Evolutionary conservation across 2,329 filamentous ascomycete genomes (phyloP).

Genomic region (Purpureocillium takamizusanense): DNA sequence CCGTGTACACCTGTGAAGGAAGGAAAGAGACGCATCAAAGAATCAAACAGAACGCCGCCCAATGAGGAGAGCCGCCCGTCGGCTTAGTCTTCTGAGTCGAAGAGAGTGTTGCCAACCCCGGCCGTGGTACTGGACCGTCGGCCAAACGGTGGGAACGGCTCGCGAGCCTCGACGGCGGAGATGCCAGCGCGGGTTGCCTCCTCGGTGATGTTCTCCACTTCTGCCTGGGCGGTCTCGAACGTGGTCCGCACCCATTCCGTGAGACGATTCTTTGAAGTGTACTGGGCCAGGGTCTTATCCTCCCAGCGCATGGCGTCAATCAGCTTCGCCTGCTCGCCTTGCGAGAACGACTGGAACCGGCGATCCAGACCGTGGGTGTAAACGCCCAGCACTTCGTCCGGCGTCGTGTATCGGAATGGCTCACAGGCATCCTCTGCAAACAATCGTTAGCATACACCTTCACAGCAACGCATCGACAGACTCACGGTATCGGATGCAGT

Average conservation of each 20-base stretch:
- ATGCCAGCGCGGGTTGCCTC: slow-evolving; percentile 14
- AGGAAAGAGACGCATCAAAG: too few relatives aligned
- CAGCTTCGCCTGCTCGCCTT: slow-evolving; percentile 57
- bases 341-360: slow-evolving; percentile 50
- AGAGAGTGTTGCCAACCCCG: too few relatives aligned
- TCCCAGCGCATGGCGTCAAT: slow-evolving; percentile 65
- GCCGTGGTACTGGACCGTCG: not conserved
- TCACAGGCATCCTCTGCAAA: slow-evolving; percentile 29
- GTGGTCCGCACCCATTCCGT: slow-evolving; percentile 52
- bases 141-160: not conserved
- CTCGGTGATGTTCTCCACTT: slow-evolving; percentile 23
- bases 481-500: slow-evolving; percentile 58
- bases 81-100: too few relatives aligned
- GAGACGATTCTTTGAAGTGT: slow-evolving; percentile 59
- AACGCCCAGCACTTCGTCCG: slow-evolving; percentile 48
- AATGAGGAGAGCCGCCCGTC: too few relatives aligned
- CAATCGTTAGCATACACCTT: not conserved
- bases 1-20: too few relatives aligned
- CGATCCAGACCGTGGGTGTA: slow-evolving; percentile 53
- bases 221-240: slow-evolving; percentile 25
- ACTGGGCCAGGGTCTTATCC: slow-evolving; percentile 54
- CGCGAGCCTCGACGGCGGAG: slow-evolving; percentile 1
- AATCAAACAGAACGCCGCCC: too few relatives aligned
- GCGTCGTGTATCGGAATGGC: slow-evolving; percentile 36
- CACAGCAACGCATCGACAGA: slow-evolving; percentile 6